Base-by-base conservation (phyloP, 2,329 filamentous ascomycete genomes). In the Septoria linicola region DNA sequence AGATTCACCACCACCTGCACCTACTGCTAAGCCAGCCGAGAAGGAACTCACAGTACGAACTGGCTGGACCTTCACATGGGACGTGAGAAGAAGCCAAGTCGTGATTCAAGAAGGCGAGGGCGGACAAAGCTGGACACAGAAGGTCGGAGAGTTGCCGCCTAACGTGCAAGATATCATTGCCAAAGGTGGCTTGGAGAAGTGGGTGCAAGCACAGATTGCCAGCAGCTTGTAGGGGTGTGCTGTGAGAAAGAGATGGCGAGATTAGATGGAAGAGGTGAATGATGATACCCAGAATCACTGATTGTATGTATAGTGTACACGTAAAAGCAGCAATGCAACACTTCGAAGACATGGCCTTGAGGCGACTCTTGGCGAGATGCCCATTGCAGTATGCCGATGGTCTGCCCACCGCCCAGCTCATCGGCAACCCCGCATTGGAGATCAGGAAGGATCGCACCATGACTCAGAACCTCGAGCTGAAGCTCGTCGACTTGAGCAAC, bases 151-250 rank as follows among this genome's bases (percentile, higher is more conserved):
- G 74, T 68, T 95, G 56, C 87, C 89, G 11, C 82, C 87, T 0
- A 95, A 92, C 65, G 87, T 96, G 49, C 90, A 96, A 69, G 68
- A 88, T 64, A 90, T 92, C 50, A 88, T 92, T 63, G 85, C 87
- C 0, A 71, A 78, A 42, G 88, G 88, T 2, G 89, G 89, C 0
- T 66, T 95, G 54, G 88, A 91, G 76, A 85, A 83, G 57, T 95
- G 89, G 89, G 87, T 93, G 8, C 86, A 87, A 77, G 76, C 78
- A 50, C 77, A 87, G 68, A 87, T 90, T 63, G 69, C 57, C 14
- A 58, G 48, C 25, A 49, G 41, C n/a, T 40, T 48, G 49, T 47
- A 45, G n/a, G n/a, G n/a, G n/a, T n/a, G n/a, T n/a, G n/a, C n/a
- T n/a, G n/a, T n/a, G n/a, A n/a, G n/a, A n/a, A n/a, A n/a, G n/a